Evolutionary conservation across 1,284 basidiomycete species (phyloP).

Genomic region (Apiotrichum gracile): DNA sequence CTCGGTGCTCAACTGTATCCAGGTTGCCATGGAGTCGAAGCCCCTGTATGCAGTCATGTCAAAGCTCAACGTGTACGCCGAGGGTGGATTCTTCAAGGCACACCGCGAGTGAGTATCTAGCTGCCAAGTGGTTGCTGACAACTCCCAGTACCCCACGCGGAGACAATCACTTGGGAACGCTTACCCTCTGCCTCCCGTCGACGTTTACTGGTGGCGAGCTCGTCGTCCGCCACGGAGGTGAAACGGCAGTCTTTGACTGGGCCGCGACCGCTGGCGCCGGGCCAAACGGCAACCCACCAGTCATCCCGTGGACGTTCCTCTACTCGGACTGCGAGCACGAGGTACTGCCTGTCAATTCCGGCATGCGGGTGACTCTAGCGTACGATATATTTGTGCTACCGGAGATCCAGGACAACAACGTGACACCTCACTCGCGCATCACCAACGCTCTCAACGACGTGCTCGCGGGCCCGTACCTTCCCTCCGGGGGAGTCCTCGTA

Average conservation of each 20-base stretch:
- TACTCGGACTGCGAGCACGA: constrained; percentile 52
- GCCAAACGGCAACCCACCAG: too few relatives aligned
- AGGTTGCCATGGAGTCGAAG: not conserved
- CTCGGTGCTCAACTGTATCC: constrained; percentile 7
- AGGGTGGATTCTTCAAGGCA: constrained; percentile 21
- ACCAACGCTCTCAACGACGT: constrained; percentile 31
- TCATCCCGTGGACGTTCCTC: constrained; percentile 29
- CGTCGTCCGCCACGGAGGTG: constrained; percentile 12
- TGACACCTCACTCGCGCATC: not conserved
- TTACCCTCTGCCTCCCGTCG: constrained; percentile 21
- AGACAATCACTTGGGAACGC: constrained; percentile 14
- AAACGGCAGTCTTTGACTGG: constrained; percentile 12
- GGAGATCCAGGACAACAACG: not conserved
- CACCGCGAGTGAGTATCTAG: constrained; percentile 17
- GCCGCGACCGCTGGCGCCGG: not conserved
- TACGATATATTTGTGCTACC: constrained; percentile 32
- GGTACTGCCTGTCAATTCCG: constrained; percentile 47
- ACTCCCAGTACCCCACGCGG: constrained; percentile 9
- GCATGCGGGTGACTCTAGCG: constrained; percentile 50
- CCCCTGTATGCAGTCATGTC: constrained; percentile 5
- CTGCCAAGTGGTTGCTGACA: not conserved
- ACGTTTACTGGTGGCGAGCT: constrained; percentile 20
- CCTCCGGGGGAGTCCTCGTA: constrained; percentile 41
- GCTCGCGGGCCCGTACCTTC: constrained; percentile 5
- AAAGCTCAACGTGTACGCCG: constrained; percentile 17